Evolutionary conservation across 2,329 filamentous ascomycete genomes (phyloP).

Genomic region (Chaetothyriales sp.): DNA sequence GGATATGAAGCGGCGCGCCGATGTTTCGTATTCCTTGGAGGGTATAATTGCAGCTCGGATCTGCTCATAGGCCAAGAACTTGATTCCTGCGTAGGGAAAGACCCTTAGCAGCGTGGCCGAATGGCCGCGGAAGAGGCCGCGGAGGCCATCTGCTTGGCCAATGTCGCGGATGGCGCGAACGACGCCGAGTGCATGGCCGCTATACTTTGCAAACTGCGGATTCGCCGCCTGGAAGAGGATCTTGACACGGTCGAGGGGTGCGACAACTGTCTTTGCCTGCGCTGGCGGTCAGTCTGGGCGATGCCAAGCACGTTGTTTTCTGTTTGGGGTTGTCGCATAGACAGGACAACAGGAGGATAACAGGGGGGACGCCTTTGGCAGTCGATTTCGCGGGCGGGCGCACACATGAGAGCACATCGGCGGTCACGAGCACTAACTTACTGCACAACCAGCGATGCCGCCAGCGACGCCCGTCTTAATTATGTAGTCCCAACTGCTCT

Average conservation of each 20-base stretch:
- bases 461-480: conserved; percentile 73
- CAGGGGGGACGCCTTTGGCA: neutral
- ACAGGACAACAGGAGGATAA: neutral
- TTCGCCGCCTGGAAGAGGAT: conserved; percentile 96
- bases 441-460: conserved; percentile 79
- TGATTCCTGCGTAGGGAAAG: conserved; percentile 94
- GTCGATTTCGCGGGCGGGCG: conserved; percentile 1
- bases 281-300: conserved; percentile 6
- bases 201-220: conserved; percentile 84
- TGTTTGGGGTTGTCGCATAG: conserved; percentile 4
- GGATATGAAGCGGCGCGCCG: conserved; percentile 45
- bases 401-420: neutral
- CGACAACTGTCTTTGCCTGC: conserved; percentile 88
- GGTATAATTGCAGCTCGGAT: conserved; percentile 68
- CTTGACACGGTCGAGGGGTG: conserved; percentile 91
- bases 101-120: conserved; percentile 87
- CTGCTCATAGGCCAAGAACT: conserved; percentile 96
- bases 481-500: conserved; percentile 68
- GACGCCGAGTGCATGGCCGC: conserved; percentile 74
- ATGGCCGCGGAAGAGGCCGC: conserved; percentile 80
- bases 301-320: neutral
- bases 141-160: conserved; percentile 54
- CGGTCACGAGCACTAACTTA: conserved; percentile 32
- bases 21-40: conserved; percentile 58
- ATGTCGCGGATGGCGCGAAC: conserved; percentile 73